Conservation (phyloP, 1,284 basidiomycete genomes). For the Vanrija pseudolonga region DNA sequence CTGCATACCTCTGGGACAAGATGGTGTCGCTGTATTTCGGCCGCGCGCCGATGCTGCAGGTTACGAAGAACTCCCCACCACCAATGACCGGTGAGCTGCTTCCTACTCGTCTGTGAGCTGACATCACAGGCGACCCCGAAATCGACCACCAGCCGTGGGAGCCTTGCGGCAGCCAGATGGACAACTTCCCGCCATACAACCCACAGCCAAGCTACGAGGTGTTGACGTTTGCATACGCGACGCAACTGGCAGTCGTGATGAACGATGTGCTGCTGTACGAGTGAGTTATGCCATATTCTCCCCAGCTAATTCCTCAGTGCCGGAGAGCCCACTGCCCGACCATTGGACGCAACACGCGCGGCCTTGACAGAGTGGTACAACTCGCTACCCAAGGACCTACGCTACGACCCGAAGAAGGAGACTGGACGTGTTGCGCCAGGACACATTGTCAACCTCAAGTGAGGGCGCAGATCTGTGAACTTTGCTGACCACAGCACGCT, state of each 20-base stretch:
- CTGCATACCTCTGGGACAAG: slow-evolving; percentile 2
- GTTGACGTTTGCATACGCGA: background rate
- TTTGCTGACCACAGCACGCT: background rate
- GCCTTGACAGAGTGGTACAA: background rate
- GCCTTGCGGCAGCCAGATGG: background rate
- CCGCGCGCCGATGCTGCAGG: slow-evolving; percentile 4
- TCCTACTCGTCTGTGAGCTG: background rate
- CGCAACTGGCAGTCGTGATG: background rate
- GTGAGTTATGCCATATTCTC: background rate
- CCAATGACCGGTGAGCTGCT: background rate
- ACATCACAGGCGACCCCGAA: background rate
- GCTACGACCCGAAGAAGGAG: background rate
- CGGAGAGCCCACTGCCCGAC: background rate
- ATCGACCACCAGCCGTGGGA: background rate
- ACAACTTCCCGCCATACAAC: background rate
- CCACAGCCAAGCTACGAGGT: background rate
- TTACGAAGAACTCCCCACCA: background rate
- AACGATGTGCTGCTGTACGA: slow-evolving; percentile 1
- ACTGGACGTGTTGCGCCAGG: background rate
- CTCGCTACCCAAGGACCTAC: background rate
- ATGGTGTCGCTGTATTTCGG: slow-evolving; percentile 1
- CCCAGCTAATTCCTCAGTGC: background rate
- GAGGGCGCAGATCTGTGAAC: background rate
- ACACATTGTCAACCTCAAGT: slow-evolving; percentile 4
- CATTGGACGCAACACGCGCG: background rate